Conservation (phyloP, 805 yeast species). For the Starmerella riodocensis region DNA sequence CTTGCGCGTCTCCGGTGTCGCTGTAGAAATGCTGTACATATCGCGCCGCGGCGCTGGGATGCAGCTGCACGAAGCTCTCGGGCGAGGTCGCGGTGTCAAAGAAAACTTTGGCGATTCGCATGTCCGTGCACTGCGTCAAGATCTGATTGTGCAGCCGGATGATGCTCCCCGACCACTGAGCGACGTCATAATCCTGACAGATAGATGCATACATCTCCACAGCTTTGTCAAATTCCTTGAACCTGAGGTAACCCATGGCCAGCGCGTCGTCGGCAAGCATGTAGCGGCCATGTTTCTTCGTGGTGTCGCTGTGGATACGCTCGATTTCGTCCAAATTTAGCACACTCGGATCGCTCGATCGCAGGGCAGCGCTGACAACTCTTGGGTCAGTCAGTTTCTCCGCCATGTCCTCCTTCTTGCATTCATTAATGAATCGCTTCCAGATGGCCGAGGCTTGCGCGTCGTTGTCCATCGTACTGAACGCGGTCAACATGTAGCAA, state of each 20-base stretch:
- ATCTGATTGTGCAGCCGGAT: slow-evolving; percentile 21
- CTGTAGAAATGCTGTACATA: slow-evolving; percentile 13
- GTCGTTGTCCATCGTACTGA: slow-evolving; percentile 15
- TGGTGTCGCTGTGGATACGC: slow-evolving; percentile 15
- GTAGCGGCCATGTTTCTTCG: slow-evolving; percentile 16
- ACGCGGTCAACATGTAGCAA: slow-evolving; percentile 21
- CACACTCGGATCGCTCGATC: slow-evolving; percentile 18
- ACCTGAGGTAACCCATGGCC: slow-evolving; percentile 15
- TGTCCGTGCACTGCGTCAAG: slow-evolving; percentile 17
- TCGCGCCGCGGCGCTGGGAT: slow-evolving; percentile 21
- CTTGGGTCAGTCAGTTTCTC: slow-evolving; percentile 17
- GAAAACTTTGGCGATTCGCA: slow-evolving; percentile 15
- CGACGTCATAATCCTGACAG: slow-evolving; percentile 13
- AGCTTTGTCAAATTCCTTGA: slow-evolving; percentile 14
- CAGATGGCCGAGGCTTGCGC: slow-evolving; percentile 19
- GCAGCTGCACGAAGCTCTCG: slow-evolving; percentile 16
- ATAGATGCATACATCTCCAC: slow-evolving; percentile 20
- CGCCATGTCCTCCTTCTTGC: slow-evolving; percentile 4
- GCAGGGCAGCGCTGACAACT: slow-evolving; percentile 20
- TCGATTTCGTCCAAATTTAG: slow-evolving; percentile 20
- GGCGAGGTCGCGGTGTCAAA: slow-evolving; percentile 16
- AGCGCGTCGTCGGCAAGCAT: slow-evolving; percentile 22
- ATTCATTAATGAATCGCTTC: slow-evolving; percentile 14
- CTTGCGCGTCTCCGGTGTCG: slow-evolving; percentile 8
- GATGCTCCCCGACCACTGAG: slow-evolving; percentile 11